Evolutionary conservation across 164 flowering plant genomes (phyloP).

Genomic region (Berberis thunbergii): DNA sequence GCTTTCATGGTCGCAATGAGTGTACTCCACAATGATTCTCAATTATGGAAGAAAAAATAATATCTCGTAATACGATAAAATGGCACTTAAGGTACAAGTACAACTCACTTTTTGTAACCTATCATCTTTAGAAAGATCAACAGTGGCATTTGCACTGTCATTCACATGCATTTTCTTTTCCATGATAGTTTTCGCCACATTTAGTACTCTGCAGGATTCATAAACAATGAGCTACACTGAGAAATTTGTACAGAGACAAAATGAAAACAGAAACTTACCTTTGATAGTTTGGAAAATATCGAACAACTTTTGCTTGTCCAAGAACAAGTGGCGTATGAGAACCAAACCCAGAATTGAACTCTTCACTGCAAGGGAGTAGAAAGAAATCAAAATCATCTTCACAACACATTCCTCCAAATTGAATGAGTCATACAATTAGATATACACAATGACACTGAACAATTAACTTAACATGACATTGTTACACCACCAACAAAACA

Average conservation of each 20-base stretch:
- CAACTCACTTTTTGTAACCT: constrained; percentile 62
- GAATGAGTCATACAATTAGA: background rate
- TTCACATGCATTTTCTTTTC: constrained; percentile 47
- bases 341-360: constrained; percentile 90
- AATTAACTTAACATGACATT: no score
- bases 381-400: background rate
- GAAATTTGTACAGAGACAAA: background rate
- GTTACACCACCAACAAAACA: no score
- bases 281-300: constrained; percentile 67
- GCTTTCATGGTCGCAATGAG: no score
- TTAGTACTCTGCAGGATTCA: constrained; percentile 44
- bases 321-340: constrained; percentile 83
- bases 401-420: background rate
- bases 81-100: background rate
- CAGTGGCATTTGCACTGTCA: constrained; percentile 44
- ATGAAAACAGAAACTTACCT: constrained; percentile 41
- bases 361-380: constrained; percentile 49
- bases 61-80: background rate
- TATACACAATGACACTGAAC: background rate
- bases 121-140: constrained; percentile 50
- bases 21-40: no score
- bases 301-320: constrained; percentile 92
- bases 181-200: constrained; percentile 56
- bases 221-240: constrained; percentile 9
- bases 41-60: no score